Evolutionary conservation across 2,329 filamentous ascomycete genomes (phyloP).

Genomic region (Orbilia brochopaga): DNA sequence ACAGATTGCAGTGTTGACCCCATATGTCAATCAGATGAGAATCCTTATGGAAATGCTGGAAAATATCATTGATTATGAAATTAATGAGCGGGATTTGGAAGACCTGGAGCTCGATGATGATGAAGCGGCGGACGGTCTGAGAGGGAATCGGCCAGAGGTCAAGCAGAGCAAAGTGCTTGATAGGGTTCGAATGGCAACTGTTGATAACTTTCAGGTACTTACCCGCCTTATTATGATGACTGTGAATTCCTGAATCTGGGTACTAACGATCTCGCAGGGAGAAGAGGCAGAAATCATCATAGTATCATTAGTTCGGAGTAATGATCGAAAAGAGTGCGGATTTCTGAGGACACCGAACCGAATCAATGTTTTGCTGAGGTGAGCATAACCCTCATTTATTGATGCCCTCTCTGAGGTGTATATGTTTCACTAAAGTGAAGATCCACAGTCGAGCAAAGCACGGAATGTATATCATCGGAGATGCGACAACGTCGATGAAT

Average conservation of each 20-base stretch:
- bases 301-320: constrained; percentile 74
- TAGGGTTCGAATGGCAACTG: constrained; percentile 55
- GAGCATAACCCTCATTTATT: background rate
- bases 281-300: constrained; percentile 76
- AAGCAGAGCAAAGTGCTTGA: constrained; percentile 54
- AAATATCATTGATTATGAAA: constrained; percentile 55
- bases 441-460: constrained; percentile 67
- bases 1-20: constrained; percentile 74
- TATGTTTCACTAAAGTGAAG: constrained; percentile 1
- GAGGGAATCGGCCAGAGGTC: constrained; percentile 48
- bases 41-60: constrained; percentile 53
- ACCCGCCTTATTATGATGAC: background rate
- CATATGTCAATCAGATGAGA: constrained; percentile 60
- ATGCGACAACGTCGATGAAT: constrained; percentile 65
- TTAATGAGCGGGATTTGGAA: constrained; percentile 56
- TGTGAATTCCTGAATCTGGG: constrained; percentile 64
- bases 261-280: constrained; percentile 75
- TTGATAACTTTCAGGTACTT: constrained; percentile 53
- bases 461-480: constrained; percentile 75
- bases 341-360: constrained; percentile 63
- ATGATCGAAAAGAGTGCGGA: constrained; percentile 65
- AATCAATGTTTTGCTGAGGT: constrained; percentile 55
- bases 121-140: constrained; percentile 65
- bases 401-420: background rate
- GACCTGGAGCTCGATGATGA: constrained; percentile 63